Conservation (phyloP, 2,329 filamentous ascomycete genomes). For the Cladosporium sp. region DNA sequence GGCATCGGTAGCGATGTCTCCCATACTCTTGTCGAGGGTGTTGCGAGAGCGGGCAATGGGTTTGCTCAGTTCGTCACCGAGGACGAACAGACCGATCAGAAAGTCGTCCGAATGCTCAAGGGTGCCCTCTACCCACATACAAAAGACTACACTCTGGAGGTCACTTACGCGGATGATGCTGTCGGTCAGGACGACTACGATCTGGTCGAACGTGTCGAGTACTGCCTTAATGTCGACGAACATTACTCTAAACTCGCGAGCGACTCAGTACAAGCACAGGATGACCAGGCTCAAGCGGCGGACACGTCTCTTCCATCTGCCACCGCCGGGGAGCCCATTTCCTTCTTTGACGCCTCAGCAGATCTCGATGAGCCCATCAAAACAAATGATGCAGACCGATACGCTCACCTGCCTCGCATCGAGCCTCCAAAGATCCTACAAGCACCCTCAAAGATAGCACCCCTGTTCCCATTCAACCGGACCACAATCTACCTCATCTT, state of each 20-base stretch:
- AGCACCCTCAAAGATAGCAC: constrained; percentile 56
- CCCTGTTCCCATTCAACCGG: constrained; percentile 61
- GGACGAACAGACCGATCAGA: constrained; percentile 60
- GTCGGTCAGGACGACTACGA: constrained; percentile 52
- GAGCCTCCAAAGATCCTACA: constrained; percentile 54
- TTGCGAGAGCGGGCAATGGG: constrained; percentile 53
- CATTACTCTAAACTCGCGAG: background rate
- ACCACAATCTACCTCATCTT: constrained; percentile 61
- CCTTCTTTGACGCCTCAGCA: constrained; percentile 51
- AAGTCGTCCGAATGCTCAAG: constrained; percentile 68
- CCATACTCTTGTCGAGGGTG: constrained; percentile 52
- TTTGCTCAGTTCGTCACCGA: constrained; percentile 56
- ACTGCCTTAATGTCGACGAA: constrained; percentile 38
- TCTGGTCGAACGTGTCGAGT: constrained; percentile 53
- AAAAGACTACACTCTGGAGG: constrained; percentile 56
- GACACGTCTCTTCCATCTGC: background rate
- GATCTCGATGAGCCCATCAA: constrained; percentile 37
- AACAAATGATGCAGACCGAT: constrained; percentile 30
- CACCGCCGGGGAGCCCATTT: constrained; percentile 40
- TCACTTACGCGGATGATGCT: constrained; percentile 47
- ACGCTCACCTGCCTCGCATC: constrained; percentile 49
- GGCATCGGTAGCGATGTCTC: constrained; percentile 52
- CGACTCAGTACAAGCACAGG: background rate
- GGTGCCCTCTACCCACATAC: constrained; percentile 62
- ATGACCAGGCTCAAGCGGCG: background rate